Percentiles rank a stretch among this genome's conserved stretches.
These are phyloP conservation scores for Zygotorulaspora florentina DNA, from an alignment of 805 yeast genomes.

Conservation along the genomic window DNA sequence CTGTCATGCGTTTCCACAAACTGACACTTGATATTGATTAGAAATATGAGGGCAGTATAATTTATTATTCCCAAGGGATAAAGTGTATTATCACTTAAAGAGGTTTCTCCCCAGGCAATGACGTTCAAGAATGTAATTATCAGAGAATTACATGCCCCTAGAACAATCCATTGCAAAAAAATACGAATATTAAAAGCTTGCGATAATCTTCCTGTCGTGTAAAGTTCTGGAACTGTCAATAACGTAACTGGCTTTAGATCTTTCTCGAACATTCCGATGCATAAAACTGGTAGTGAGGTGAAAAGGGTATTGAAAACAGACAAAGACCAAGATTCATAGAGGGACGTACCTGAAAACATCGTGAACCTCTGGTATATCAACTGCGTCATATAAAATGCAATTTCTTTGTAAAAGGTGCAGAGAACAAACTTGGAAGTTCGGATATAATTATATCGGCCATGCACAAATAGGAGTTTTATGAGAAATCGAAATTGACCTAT, in stretches of 20 bases:
- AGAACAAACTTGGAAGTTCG: conserved; percentile 88
- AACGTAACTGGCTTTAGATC: conserved; percentile 86
- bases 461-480: conserved; percentile 78
- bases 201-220: conserved; percentile 68
- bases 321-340: conserved; percentile 93
- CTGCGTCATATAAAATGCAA: conserved; percentile 85
- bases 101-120: conserved; percentile 65
- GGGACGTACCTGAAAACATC: conserved; percentile 85
- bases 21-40: conserved; percentile 75
- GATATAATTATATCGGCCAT: conserved; percentile 92
- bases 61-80: conserved; percentile 77
- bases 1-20: conserved; percentile 76
- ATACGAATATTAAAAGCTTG: conserved; percentile 67
- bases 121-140: conserved; percentile 63
- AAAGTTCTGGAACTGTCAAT: conserved; percentile 87
- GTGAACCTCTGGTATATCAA: conserved; percentile 81
- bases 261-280: conserved; percentile 92
- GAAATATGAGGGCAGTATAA: conserved; percentile 65
- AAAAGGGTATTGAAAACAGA: conserved; percentile 96
- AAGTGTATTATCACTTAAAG: conserved; percentile 67
- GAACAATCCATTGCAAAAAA: conserved; percentile 71
- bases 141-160: conserved; percentile 71
- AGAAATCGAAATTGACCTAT: conserved; percentile 90
- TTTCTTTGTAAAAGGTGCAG: conserved; percentile 92
- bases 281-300: conserved; percentile 86